Conservation (phyloP, 2,329 filamentous ascomycete species). For the Beauveria asiatica region DNA sequence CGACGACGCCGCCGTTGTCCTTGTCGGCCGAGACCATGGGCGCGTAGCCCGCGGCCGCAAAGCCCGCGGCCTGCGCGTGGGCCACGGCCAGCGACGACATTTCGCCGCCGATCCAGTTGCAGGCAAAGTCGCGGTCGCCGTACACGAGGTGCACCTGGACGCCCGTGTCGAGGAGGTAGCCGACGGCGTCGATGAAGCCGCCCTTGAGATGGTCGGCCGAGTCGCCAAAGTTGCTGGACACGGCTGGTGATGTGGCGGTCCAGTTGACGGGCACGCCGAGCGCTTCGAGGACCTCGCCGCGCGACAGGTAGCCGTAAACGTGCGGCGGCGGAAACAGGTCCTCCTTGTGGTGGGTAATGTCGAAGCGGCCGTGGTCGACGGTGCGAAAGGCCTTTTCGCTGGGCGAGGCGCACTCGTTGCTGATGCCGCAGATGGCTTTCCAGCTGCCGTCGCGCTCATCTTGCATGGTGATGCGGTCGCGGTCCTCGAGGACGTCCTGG, state of each 20-base stretch:
- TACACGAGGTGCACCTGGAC: slow-evolving; percentile 67
- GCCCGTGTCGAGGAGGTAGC: slow-evolving; percentile 50
- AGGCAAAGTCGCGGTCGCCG: slow-evolving; percentile 52
- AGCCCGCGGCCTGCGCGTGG: slow-evolving; percentile 35
- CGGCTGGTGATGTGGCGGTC: slow-evolving; percentile 34
- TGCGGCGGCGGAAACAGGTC: slow-evolving; percentile 58
- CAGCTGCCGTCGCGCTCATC: slow-evolving; percentile 22
- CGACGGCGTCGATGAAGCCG: slow-evolving; percentile 41
- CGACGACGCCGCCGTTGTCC: slow-evolving; percentile 38
- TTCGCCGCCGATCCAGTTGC: slow-evolving; percentile 63
- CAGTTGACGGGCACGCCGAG: slow-evolving; percentile 56
- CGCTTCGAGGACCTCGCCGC: slow-evolving; percentile 44
- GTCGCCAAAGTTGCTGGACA: slow-evolving; percentile 46
- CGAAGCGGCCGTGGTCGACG: slow-evolving; percentile 47
- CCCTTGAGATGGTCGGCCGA: slow-evolving; percentile 51
- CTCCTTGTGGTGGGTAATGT: slow-evolving; percentile 45
- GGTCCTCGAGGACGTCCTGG: slow-evolving; percentile 36
- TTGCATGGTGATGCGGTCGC: slow-evolving; percentile 39
- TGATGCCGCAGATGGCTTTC: slow-evolving; percentile 35
- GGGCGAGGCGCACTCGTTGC: slow-evolving; percentile 41
- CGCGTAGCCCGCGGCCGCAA: slow-evolving; percentile 57
- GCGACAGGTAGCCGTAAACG: slow-evolving; percentile 54
- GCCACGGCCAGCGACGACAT: slow-evolving; percentile 56
- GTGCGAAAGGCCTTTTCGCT: slow-evolving; percentile 47
- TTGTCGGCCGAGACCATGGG: slow-evolving; percentile 58